These are phyloP conservation scores for Phytophthora pinifolia DNA, from an alignment of 352 stramenopile species.

Conservation along the genomic window DNA sequence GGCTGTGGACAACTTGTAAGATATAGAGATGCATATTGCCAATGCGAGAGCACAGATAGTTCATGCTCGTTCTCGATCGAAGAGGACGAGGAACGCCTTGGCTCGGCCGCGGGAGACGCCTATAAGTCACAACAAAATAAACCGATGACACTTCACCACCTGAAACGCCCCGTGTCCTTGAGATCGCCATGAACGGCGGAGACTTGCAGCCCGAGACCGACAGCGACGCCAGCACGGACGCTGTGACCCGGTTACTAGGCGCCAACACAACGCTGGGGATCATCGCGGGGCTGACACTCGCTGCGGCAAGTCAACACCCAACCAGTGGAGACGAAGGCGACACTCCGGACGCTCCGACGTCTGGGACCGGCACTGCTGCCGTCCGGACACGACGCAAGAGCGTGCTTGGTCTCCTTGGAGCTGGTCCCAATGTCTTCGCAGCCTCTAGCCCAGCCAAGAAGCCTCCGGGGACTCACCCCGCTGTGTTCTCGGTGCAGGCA, in stretches of 20 bases:
- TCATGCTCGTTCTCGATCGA: conserved; percentile 33
- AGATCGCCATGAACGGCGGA: conserved; percentile 20
- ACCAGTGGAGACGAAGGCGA: conserved; percentile 34
- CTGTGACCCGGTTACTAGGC: conserved; percentile 38
- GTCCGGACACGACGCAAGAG: conserved; percentile 12
- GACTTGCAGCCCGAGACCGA: conserved; percentile 25
- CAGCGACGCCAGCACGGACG: conserved; percentile 10
- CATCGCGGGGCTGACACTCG: conserved; percentile 53
- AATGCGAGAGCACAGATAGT: conserved; percentile 4
- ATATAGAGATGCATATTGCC: conserved; percentile 24
- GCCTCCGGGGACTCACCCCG: conserved; percentile 3
- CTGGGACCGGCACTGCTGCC: not conserved
- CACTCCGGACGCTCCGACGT: conserved; percentile 12
- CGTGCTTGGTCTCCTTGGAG: conserved; percentile 11
- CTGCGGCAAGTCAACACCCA: conserved; percentile 32
- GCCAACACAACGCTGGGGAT: conserved; percentile 57
- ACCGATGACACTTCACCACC: conserved; percentile 23
- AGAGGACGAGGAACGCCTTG: conserved; percentile 23
- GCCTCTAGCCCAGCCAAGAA: conserved; percentile 35
- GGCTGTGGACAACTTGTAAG: conserved; percentile 22
- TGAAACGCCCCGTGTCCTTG: conserved; percentile 25
- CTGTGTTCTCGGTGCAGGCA: conserved; percentile 62
- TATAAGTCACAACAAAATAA: conserved; percentile 25
- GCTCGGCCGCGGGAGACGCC: conserved; percentile 5
- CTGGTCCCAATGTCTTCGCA: conserved; percentile 11